Conservation (phyloP, 2,329 filamentous ascomycete genomes). For the Sporothrix curviconia region DNA sequence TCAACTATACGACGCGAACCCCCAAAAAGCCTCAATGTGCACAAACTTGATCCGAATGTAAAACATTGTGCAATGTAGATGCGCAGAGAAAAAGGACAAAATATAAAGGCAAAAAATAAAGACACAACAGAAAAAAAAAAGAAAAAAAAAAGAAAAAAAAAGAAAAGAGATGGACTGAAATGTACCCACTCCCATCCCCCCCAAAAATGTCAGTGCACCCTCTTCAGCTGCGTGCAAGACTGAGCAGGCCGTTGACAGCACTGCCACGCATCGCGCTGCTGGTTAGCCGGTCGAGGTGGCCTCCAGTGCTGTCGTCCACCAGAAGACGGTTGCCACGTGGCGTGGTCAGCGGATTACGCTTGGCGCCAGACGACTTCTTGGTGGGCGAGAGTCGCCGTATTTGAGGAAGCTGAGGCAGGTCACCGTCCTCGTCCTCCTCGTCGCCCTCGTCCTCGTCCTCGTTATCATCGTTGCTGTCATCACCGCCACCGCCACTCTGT, state of each 20-base stretch:
- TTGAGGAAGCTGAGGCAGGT: slow-evolving; percentile 7
- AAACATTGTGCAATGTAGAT: background rate
- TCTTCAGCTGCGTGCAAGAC: slow-evolving; percentile 27
- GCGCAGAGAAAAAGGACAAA: background rate
- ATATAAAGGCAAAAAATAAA: slow-evolving; percentile 8
- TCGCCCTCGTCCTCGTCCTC: background rate
- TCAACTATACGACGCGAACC: background rate
- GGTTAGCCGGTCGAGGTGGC: slow-evolving; percentile 28
- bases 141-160: background rate
- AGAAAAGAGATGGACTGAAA: background rate
- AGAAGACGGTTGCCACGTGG: slow-evolving; percentile 11
- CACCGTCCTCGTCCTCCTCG: background rate
- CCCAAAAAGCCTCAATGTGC: background rate
- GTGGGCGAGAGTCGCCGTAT: background rate
- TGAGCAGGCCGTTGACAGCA: slow-evolving; percentile 46
- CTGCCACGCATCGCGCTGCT: slow-evolving; percentile 42
- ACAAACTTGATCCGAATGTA: background rate
- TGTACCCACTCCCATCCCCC: too few relatives aligned
- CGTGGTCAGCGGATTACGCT: slow-evolving; percentile 1
- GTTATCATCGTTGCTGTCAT: too few relatives aligned
- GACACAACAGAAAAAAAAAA: too few relatives aligned
- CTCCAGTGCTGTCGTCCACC: slow-evolving; percentile 11
- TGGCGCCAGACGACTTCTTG: background rate
- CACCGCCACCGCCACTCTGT: too few relatives aligned
- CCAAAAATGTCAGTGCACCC: background rate